Evolutionary conservation across 1,284 basidiomycete genomes (phyloP).

Genomic region (Anthracocystis panici-leucophaei): DNA sequence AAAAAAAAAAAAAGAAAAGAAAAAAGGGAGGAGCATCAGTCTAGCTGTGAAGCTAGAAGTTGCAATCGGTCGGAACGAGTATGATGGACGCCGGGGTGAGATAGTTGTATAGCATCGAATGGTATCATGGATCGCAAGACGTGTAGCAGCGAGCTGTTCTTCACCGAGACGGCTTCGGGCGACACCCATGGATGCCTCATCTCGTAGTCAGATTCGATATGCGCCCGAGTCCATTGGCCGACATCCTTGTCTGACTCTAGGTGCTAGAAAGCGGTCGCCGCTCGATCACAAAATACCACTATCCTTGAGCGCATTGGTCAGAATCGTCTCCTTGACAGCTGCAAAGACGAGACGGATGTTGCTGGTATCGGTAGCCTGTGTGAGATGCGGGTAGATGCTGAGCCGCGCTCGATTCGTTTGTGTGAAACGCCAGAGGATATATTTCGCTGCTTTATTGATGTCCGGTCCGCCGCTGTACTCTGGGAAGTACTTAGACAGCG

Average conservation of each 20-base stretch:
- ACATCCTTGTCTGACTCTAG: background rate
- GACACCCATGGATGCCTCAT: background rate
- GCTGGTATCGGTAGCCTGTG: conserved; percentile 75
- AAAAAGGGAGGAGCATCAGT: background rate
- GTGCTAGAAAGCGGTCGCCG: background rate
- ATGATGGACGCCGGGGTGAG: too few species aligned
- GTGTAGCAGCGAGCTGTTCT: too few species aligned
- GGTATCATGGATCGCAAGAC: background rate
- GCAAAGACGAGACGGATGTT: conserved; percentile 91
- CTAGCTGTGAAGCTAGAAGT: background rate
- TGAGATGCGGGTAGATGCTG: conserved; percentile 70
- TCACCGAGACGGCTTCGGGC: too few species aligned
- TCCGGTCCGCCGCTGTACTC: conserved; percentile 91
- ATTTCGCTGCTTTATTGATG: conserved; percentile 97
- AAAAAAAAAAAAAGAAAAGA: background rate
- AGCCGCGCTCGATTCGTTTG: conserved; percentile 81
- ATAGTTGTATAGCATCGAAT: background rate
- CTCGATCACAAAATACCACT: conserved; percentile 47
- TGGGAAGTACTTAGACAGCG: conserved; percentile 88
- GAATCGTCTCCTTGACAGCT: conserved; percentile 85
- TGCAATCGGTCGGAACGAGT: too few species aligned
- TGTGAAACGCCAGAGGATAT: conserved; percentile 96
- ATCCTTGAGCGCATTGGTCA: conserved; percentile 56
- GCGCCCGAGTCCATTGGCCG: background rate
- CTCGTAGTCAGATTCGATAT: background rate